phyloP scores from a whole-genome alignment of 148 eudicot genomes.

The Silene conica region DNA sequence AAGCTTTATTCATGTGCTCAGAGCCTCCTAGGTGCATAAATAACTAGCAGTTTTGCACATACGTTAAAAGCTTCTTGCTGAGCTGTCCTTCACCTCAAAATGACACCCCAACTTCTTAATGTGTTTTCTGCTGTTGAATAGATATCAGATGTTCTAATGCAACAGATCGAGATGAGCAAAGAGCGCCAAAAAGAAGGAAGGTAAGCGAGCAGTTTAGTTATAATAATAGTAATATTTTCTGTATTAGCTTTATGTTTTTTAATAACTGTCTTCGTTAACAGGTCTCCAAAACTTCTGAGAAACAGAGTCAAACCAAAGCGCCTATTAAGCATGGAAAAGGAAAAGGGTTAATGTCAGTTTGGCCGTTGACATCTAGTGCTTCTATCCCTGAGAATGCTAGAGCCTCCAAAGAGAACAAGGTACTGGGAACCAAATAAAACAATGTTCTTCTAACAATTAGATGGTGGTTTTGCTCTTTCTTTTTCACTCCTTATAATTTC shows the following conservation, averaged over 20 bases:
- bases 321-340: conserved; percentile 70
- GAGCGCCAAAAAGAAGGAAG: conserved; percentile 53
- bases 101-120: neutral
- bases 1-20: neutral
- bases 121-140: conserved; percentile 13
- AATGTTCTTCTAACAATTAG: neutral
- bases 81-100: neutral
- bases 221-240: conserved; percentile 13
- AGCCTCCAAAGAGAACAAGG: conserved; percentile 35
- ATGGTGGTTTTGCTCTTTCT: neutral
- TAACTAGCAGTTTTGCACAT: neutral
- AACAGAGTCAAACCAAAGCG: conserved; percentile 25
- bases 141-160: conserved; percentile 35
- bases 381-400: conserved; percentile 18
- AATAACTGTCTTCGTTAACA: conserved; percentile 22
- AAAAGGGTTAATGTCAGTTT: conserved; percentile 70
- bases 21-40: neutral
- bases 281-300: conserved; percentile 37
- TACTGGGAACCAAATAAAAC: conserved; percentile 14
- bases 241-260: neutral
- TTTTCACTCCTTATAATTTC: neutral
- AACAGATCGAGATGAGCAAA: conserved; percentile 40
- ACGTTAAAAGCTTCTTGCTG: neutral
- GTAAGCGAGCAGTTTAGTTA: conserved; percentile 29
- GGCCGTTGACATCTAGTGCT: conserved; percentile 24